A percentile compares a stretch with the other conserved stretches of the same genome.
phyloP scores from a whole-genome alignment of 2,329 filamentous ascomycete genomes.

The Beauveria caledonica region DNA sequence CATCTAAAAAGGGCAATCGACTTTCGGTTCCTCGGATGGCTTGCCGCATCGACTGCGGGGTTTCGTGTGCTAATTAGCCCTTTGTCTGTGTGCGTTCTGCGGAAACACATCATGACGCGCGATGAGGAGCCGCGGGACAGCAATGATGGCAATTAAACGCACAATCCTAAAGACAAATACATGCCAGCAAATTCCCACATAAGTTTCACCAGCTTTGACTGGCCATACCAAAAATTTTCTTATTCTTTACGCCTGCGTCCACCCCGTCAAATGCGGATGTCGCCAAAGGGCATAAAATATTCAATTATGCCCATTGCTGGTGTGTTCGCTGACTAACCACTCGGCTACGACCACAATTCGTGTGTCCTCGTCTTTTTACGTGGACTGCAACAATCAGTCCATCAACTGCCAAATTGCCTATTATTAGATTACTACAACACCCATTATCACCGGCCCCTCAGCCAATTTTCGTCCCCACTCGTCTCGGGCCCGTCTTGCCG shows the following conservation, averaged over 20 bases:
- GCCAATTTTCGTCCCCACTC: too few species aligned
- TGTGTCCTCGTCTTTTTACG: too few species aligned
- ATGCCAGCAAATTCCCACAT: too few species aligned
- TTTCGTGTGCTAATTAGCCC: slow-evolving; percentile 10
- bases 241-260: background rate
- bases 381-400: background rate
- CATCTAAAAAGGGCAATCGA: slow-evolving; percentile 5
- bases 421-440: too few species aligned
- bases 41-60: slow-evolving; percentile 7
- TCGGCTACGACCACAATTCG: too few species aligned
- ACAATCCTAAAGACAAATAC: too few species aligned
- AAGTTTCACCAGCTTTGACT: too few species aligned
- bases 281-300: slow-evolving; percentile 1
- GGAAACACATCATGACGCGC: background rate
- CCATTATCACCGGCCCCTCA: too few species aligned
- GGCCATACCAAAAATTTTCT: background rate
- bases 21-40: slow-evolving; percentile 1
- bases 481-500: too few species aligned
- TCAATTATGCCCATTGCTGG: slow-evolving; percentile 2
- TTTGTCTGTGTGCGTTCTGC: background rate
- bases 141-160: background rate
- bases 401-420: too few species aligned
- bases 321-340: background rate
- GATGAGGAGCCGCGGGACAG: background rate
- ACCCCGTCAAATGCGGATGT: background rate